Evolutionary conservation across 768 basidiomycete species (phyloP), one percentile per base, ranked within the genome.

Genomic region (Agaricus sinodeliciosus): DNA sequence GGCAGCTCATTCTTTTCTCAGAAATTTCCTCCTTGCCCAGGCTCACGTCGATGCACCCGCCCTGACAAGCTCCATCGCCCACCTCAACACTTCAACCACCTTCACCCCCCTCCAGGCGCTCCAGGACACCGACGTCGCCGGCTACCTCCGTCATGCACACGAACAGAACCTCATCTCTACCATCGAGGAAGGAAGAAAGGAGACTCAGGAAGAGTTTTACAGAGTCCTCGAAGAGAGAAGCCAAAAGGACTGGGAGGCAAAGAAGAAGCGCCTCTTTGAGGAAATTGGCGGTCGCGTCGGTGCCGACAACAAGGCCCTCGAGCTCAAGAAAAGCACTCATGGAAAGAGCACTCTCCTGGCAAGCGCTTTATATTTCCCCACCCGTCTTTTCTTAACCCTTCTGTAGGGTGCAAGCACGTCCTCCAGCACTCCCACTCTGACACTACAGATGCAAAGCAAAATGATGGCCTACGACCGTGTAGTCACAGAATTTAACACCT

Each of bases 381-480:
- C n/a, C 7, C 47, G 36, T 45, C 12, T 12, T 46, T 13, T 35
- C 31, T 16, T 41, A 43, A 46, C 15, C 18, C 9, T 22, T 9
- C 28, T 49, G 18, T 45, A 39, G 47, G 52, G 43, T 55, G 72
- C 69, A 6, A 70, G 66, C 56, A 48, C 46, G 3, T 54, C 46
- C 7, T 54, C 52, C 18, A 60, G 63, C 39, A 71, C 76, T 0
- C 82, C 85, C 0, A 81, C 76, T 55, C 68, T 85, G 18, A 81
- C 77, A 12, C 66, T 89, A 37, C 87, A 90, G 63, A 88, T 88
- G 85, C 93, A 94, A 67, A 83, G 79, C 68, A 90, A 90, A 69
- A 94, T 97, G 94, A 91, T 97, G 87, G 85, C 83, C 11, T 99
- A 97, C 65, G 90, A 94, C 72, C 81, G 82, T 44, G 84, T 89